These are phyloP conservation scores for Mollisia scopiformis DNA, from an alignment of 2,329 filamentous ascomycete genomes.

Conservation along the genomic window DNA sequence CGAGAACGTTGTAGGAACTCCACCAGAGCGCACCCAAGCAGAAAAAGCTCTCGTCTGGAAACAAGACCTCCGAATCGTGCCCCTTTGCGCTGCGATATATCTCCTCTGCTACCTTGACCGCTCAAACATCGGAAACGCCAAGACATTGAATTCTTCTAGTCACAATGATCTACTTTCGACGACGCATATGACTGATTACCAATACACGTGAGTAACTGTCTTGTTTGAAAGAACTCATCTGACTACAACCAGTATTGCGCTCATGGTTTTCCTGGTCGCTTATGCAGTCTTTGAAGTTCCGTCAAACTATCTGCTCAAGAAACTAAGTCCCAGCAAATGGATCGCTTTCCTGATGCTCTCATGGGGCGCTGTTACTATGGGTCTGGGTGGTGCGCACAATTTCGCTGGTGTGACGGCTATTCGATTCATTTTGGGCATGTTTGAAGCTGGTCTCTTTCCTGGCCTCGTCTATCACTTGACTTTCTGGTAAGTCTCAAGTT, in stretches of 20 bases:
- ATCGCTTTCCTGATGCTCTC: conserved; percentile 52
- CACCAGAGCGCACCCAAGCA: conserved; percentile 8
- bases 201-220: conserved; percentile 53
- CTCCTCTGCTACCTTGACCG: conserved; percentile 70
- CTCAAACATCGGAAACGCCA: conserved; percentile 72
- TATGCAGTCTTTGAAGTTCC: conserved; percentile 53
- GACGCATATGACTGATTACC: conserved; percentile 61
- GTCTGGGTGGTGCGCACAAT: conserved; percentile 46
- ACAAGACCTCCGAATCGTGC: conserved; percentile 66
- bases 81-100: conserved; percentile 66
- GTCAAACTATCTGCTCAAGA: conserved; percentile 53
- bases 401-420: conserved; percentile 47
- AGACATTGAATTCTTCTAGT: conserved; percentile 63
- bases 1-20: background rate
- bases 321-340: conserved; percentile 49
- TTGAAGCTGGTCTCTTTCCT: conserved; percentile 50
- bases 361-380: conserved; percentile 49
- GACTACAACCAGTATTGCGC: conserved; percentile 38
- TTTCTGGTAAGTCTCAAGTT: too few species aligned
- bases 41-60: conserved; percentile 52
- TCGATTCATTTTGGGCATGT: conserved; percentile 51
- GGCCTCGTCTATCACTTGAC: conserved; percentile 37
- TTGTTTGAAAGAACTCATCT: background rate
- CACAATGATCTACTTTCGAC: conserved; percentile 64
- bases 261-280: conserved; percentile 51